Conservation (phyloP, 78 protist genomes). For the slime mould (Dictyostelium discoideum) region dicty_2.7 NC_007089.4:3047501-3048000, state of each 20-base stretch:
- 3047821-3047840: not conserved
- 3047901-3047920: no score
- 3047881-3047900: no score
- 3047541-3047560: slow-evolving; percentile 55
- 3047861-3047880: no score
- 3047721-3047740: no score
- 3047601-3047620: slow-evolving; percentile 32
- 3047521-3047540: slow-evolving; percentile 79
- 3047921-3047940: no score
- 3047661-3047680: not conserved
- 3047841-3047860: no score
- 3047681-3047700: no score
- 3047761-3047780: slow-evolving; percentile 60
- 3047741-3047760: not conserved
- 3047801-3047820: slow-evolving; percentile 17
- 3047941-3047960: slow-evolving; percentile 23
- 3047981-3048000: not conserved
- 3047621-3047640: not conserved
- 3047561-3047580: not conserved
- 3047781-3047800: not conserved
- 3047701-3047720: no score
- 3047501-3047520: not conserved
- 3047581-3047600: slow-evolving; percentile 7
- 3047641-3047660: not conserved
- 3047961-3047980: not conserved